Percentiles rank a stretch among this genome's conserved stretches.
Evolutionary conservation across 2,329 filamentous ascomycete species (phyloP).

Genomic region (Phialocephala subalpina): DNA sequence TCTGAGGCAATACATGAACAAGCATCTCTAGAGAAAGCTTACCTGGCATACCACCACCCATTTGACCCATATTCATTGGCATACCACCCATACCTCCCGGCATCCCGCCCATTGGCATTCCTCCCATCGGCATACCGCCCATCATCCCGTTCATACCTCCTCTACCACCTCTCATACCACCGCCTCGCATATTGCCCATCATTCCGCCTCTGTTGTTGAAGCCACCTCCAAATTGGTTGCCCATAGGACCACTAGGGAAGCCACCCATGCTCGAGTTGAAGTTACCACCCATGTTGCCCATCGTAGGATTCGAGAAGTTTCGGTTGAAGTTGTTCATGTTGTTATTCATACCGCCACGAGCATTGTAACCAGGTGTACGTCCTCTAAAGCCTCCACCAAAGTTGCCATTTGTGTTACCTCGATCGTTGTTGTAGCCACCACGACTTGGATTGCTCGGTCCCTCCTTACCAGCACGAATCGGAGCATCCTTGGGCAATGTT

Average conservation of each 20-base stretch:
- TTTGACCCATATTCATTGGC: slow-evolving; percentile 54
- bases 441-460: slow-evolving; percentile 59
- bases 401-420: slow-evolving; percentile 45
- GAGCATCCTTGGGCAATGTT: slow-evolving; percentile 88
- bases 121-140: slow-evolving; percentile 61
- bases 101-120: slow-evolving; percentile 60
- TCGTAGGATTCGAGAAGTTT: slow-evolving; percentile 54
- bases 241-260: slow-evolving; percentile 54
- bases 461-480: slow-evolving; percentile 72
- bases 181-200: slow-evolving; percentile 58
- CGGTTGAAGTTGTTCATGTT: slow-evolving; percentile 61
- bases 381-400: slow-evolving; percentile 55
- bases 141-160: slow-evolving; percentile 57
- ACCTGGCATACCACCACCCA: slow-evolving; percentile 64
- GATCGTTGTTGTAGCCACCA: slow-evolving; percentile 58
- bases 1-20: neutral
- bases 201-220: slow-evolving; percentile 60
- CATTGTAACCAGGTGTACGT: slow-evolving; percentile 55
- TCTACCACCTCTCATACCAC: slow-evolving; percentile 66
- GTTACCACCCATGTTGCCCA: slow-evolving; percentile 53
- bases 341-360: slow-evolving; percentile 48
- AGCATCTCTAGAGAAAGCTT: slow-evolving; percentile 47
- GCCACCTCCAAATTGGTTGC: slow-evolving; percentile 58
- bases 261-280: slow-evolving; percentile 53
- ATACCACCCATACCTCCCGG: slow-evolving; percentile 47